Evolutionary conservation across 371 early-diverging fungal genomes (phyloP).

Genomic region (Apophysomyces variabilis): DNA sequence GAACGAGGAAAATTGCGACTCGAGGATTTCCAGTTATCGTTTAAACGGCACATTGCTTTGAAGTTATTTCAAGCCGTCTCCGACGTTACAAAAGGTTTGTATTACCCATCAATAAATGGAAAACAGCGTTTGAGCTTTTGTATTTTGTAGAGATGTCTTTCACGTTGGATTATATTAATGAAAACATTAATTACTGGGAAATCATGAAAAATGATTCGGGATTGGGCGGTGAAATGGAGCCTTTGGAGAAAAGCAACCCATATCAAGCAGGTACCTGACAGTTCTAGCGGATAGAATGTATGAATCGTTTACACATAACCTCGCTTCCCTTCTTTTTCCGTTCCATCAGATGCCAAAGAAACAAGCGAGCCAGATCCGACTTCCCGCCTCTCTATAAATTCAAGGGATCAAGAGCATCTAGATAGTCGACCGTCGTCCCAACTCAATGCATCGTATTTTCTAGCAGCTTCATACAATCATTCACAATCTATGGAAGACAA

Average conservation of each 20-base stretch:
- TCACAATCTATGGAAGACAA: not conserved
- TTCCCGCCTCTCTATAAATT: not conserved
- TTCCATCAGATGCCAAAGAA: not conserved
- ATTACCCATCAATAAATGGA: not conserved
- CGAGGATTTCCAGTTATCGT: slow-evolving; percentile 47
- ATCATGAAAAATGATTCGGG: slow-evolving; percentile 25
- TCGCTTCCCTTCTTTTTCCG: not conserved
- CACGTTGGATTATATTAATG: slow-evolving; percentile 38
- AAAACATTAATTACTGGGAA: slow-evolving; percentile 43
- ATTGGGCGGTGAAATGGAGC: slow-evolving; percentile 8
- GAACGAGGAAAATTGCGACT: slow-evolving; percentile 42
- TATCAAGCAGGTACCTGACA: slow-evolving; percentile 8
- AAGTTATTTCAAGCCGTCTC: slow-evolving; percentile 44
- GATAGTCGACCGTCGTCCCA: not conserved
- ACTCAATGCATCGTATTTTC: not conserved
- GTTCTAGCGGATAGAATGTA: not conserved
- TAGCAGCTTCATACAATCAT: not conserved
- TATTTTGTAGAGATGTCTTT: slow-evolving; percentile 40
- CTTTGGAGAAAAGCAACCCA: not conserved
- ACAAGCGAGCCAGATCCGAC: not conserved
- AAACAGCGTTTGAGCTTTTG: slow-evolving; percentile 29
- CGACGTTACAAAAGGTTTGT: slow-evolving; percentile 37
- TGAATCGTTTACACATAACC: slow-evolving; percentile 6
- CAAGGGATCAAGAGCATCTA: not conserved
- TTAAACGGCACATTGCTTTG: slow-evolving; percentile 42